A percentile compares a stretch with the other conserved stretches of the same genome.
phyloP scores from a whole-genome alignment of 1,284 basidiomycete genomes.

The Irpex rosettiformis region DNA sequence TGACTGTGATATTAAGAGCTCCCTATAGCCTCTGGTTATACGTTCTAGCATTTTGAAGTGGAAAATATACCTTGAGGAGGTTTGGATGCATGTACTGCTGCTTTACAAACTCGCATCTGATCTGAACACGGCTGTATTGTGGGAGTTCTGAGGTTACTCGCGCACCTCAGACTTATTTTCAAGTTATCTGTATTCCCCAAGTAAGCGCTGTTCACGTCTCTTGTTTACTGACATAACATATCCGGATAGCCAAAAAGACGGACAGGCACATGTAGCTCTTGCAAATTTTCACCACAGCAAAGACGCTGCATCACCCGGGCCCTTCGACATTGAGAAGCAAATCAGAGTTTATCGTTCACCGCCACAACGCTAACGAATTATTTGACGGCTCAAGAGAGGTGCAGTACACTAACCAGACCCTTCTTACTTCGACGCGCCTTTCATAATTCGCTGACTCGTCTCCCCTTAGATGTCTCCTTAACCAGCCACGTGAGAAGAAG shows the following conservation, averaged over 20 bases:
- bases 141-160: too few relatives aligned
- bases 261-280: not conserved
- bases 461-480: not conserved
- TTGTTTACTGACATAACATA: not conserved
- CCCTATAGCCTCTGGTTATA: slow-evolving; percentile 1
- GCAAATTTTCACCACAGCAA: not conserved
- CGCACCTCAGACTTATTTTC: too few relatives aligned
- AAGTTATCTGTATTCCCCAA: too few relatives aligned
- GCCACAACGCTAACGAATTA: not conserved
- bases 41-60: not conserved
- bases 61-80: not conserved
- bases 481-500: not conserved
- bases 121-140: too few relatives aligned
- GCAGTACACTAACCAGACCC: not conserved
- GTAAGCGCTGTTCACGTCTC: too few relatives aligned
- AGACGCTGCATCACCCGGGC: not conserved
- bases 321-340: not conserved
- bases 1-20: slow-evolving; percentile 18
- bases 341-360: not conserved
- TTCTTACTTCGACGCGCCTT: too few relatives aligned
- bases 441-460: too few relatives aligned
- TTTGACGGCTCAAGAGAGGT: not conserved
- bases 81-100: not conserved
- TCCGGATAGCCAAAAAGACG: not conserved
- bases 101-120: not conserved